Evolutionary conservation across 345 rosid species (phyloP).

Genomic region (Salix viminalis): DNA sequence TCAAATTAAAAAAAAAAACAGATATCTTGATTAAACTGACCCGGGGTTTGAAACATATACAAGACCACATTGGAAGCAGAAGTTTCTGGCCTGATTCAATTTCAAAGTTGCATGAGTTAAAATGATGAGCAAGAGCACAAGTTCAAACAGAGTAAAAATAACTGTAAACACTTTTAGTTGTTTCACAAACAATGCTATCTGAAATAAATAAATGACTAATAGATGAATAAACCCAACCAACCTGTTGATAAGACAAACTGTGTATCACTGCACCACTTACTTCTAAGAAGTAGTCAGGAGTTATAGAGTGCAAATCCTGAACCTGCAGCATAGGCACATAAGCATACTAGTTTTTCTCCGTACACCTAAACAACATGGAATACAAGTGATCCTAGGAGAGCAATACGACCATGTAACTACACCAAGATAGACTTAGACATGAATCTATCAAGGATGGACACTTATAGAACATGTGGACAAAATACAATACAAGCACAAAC

Average conservation of each 20-base stretch:
- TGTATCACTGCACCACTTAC: slow-evolving; percentile 93
- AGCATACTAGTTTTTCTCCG: slow-evolving; percentile 8
- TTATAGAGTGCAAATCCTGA: slow-evolving; percentile 86
- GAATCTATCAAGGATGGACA: too few relatives aligned
- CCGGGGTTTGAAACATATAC: slow-evolving; percentile 92
- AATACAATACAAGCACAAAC: too few relatives aligned
- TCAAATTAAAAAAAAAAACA: background rate
- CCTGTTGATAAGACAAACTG: slow-evolving; percentile 95
- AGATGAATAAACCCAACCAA: slow-evolving; percentile 15
- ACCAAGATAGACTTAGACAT: too few relatives aligned
- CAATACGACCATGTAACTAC: background rate
- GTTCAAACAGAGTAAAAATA: background rate
- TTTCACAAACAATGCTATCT: too few relatives aligned
- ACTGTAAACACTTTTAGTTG: too few relatives aligned
- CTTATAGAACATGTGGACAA: too few relatives aligned
- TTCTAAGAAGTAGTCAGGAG: slow-evolving; percentile 87
- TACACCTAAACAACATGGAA: slow-evolving; percentile 2
- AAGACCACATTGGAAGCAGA: slow-evolving; percentile 81
- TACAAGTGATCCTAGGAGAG: background rate
- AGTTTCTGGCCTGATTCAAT: slow-evolving; percentile 84
- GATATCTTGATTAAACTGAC: slow-evolving; percentile 35
- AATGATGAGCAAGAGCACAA: background rate
- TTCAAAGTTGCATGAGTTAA: slow-evolving; percentile 1
- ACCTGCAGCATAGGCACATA: slow-evolving; percentile 46
- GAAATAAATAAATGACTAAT: too few relatives aligned